These are phyloP conservation scores for Alternaria burnsii DNA, from an alignment of 2,329 filamentous ascomycete genomes.

Conservation along the genomic window DNA sequence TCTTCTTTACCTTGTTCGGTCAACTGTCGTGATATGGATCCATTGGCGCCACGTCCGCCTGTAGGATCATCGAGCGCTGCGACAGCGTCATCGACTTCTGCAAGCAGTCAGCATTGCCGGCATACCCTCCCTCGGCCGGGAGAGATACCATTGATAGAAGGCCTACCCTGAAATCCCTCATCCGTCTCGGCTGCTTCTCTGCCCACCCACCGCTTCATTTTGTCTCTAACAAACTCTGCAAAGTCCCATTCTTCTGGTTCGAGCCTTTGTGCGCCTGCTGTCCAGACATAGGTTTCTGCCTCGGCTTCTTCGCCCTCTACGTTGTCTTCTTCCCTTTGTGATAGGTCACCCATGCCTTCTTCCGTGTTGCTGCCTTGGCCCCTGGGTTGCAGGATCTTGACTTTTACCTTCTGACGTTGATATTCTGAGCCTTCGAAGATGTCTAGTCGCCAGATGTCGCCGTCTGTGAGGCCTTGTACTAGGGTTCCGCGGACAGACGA, in stretches of 20 bases:
- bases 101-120: slow-evolving; percentile 9
- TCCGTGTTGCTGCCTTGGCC: slow-evolving; percentile 14
- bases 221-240: slow-evolving; percentile 80
- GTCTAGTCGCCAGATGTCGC: slow-evolving; percentile 79
- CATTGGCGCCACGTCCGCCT: slow-evolving; percentile 54
- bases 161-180: slow-evolving; percentile 56
- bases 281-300: slow-evolving; percentile 63
- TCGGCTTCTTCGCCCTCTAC: slow-evolving; percentile 52
- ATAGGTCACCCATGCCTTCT: slow-evolving; percentile 33
- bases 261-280: slow-evolving; percentile 58
- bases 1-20: slow-evolving; percentile 28
- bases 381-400: slow-evolving; percentile 51
- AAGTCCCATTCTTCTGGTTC: slow-evolving; percentile 88
- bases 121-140: neutral
- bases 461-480: slow-evolving; percentile 79
- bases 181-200: slow-evolving; percentile 54
- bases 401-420: slow-evolving; percentile 59
- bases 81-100: slow-evolving; percentile 58
- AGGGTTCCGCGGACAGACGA: slow-evolving; percentile 72
- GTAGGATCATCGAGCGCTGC: slow-evolving; percentile 53
- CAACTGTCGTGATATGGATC: slow-evolving; percentile 52
- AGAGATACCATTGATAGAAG: slow-evolving; percentile 32
- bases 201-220: slow-evolving; percentile 68
- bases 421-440: slow-evolving; percentile 84
- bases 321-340: slow-evolving; percentile 37